phyloP scores from a whole-genome alignment of 2,329 filamentous ascomycete genomes.

The Diplodia mutila region DNA sequence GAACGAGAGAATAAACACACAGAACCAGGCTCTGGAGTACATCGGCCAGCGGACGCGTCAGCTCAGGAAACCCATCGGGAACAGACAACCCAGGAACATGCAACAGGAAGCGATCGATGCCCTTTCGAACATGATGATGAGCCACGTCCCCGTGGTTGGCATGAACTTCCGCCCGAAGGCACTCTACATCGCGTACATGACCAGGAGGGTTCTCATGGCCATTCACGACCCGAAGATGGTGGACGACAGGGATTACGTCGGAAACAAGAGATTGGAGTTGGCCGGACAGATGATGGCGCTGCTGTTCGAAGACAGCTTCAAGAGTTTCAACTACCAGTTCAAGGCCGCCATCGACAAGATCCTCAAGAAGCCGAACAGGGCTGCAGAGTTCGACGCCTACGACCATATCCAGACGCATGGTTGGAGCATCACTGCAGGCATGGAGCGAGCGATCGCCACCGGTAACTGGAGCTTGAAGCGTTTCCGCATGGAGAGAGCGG shows the following conservation, averaged over 20 bases:
- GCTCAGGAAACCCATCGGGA: slow-evolving; percentile 66
- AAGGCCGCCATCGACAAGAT: slow-evolving; percentile 95
- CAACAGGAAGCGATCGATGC: slow-evolving; percentile 93
- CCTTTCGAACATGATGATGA: slow-evolving; percentile 88
- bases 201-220: slow-evolving; percentile 92
- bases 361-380: slow-evolving; percentile 88
- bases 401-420: slow-evolving; percentile 83
- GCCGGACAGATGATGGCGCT: slow-evolving; percentile 92
- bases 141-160: slow-evolving; percentile 88
- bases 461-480: slow-evolving; percentile 98
- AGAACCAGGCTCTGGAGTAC: slow-evolving; percentile 94
- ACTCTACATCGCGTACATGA: slow-evolving; percentile 96
- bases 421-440: slow-evolving; percentile 84
- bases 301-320: slow-evolving; percentile 97
- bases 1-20: slow-evolving; percentile 68
- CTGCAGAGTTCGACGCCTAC: slow-evolving; percentile 84
- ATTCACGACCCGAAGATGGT: slow-evolving; percentile 86
- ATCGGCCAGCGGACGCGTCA: slow-evolving; percentile 87
- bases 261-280: slow-evolving; percentile 93
- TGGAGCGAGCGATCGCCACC: slow-evolving; percentile 95
- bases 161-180: slow-evolving; percentile 97
- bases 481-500: slow-evolving; percentile 97
- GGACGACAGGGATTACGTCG: slow-evolving; percentile 96
- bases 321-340: slow-evolving; percentile 86
- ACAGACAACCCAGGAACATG: slow-evolving; percentile 68